Evolutionary conservation across 2,329 filamentous ascomycete species (phyloP).

Genomic region (Stachybotrys echinatus): DNA sequence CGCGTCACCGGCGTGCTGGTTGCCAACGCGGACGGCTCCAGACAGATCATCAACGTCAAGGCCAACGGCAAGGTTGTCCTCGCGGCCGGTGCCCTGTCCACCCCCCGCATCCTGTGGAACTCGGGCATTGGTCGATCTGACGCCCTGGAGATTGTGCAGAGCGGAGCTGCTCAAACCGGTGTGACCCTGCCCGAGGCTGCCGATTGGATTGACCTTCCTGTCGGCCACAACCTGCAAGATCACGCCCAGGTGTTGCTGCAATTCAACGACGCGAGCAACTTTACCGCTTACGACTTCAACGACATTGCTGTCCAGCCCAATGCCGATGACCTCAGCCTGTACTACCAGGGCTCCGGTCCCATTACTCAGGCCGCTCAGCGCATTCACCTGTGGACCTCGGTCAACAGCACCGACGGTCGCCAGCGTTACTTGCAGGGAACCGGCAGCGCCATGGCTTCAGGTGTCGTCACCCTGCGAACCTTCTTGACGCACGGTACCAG

Average conservation of each 20-base stretch:
- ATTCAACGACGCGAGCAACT: constrained; percentile 16
- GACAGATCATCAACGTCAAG: constrained; percentile 20
- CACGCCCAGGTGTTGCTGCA: constrained; percentile 36
- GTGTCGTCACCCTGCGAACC: constrained; percentile 14
- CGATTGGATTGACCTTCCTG: constrained; percentile 51
- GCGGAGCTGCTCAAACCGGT: constrained; percentile 32
- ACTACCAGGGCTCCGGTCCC: constrained; percentile 17
- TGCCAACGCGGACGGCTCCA: constrained; percentile 41
- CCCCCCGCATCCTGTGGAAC: constrained; percentile 16
- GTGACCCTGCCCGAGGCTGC: constrained; percentile 43
- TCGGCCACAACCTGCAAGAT: constrained; percentile 54
- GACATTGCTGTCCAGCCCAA: constrained; percentile 10
- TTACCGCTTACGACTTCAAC: constrained; percentile 17
- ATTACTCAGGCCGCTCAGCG: constrained; percentile 20
- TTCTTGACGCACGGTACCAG: constrained; percentile 18
- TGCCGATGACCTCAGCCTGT: constrained; percentile 14
- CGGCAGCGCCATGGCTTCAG: constrained; percentile 15
- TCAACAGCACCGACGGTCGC: constrained; percentile 15
- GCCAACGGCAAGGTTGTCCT: constrained; percentile 47
- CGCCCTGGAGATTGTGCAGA: constrained; percentile 47
- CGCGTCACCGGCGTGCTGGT: constrained; percentile 61
- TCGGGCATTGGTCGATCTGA: constrained; percentile 57
- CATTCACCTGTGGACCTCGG: constrained; percentile 19
- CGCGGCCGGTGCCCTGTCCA: constrained; percentile 51
- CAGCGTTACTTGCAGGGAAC: constrained; percentile 17